Conservation (phyloP, 805 yeast genomes). For the Naumovozyma castellii region DNA sequence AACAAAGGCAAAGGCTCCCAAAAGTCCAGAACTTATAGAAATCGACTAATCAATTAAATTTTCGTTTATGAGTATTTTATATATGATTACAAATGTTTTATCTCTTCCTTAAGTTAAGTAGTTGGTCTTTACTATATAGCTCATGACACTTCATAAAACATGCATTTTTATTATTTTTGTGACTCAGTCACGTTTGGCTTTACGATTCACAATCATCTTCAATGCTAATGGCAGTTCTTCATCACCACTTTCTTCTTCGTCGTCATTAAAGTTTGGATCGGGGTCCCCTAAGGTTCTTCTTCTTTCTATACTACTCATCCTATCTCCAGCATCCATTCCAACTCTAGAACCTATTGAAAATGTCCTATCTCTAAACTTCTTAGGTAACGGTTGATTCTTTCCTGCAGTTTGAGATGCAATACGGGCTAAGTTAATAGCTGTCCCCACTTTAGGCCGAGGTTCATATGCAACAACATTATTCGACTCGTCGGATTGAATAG, state of each 20-base stretch:
- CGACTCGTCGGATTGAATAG: conserved; percentile 2
- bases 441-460: conserved; percentile 10
- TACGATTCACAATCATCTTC: conserved; percentile 30
- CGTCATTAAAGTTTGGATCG: conserved; percentile 7
- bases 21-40: conserved; percentile 73
- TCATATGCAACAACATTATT: conserved; percentile 5
- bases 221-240: conserved; percentile 34
- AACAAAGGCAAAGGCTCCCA: conserved; percentile 49
- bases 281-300: conserved; percentile 17
- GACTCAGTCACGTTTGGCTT: conserved; percentile 3
- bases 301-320: conserved; percentile 1
- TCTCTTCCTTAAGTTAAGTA: too few species aligned
- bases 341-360: conserved; percentile 31
- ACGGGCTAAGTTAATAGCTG: conserved; percentile 15
- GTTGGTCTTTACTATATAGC: too few species aligned
- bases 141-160: too few species aligned
- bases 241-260: conserved; percentile 13
- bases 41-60: conserved; percentile 41
- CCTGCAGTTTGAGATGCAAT: conserved; percentile 23
- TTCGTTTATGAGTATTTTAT: not conserved
- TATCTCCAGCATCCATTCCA: conserved; percentile 8
- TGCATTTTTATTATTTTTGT: not conserved
- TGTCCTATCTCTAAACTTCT: conserved; percentile 29
- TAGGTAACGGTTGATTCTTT: conserved; percentile 15
- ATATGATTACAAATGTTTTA: not conserved